Conservation (phyloP, 768 basidiomycete genomes). For the Boletales sp. region DNA sequence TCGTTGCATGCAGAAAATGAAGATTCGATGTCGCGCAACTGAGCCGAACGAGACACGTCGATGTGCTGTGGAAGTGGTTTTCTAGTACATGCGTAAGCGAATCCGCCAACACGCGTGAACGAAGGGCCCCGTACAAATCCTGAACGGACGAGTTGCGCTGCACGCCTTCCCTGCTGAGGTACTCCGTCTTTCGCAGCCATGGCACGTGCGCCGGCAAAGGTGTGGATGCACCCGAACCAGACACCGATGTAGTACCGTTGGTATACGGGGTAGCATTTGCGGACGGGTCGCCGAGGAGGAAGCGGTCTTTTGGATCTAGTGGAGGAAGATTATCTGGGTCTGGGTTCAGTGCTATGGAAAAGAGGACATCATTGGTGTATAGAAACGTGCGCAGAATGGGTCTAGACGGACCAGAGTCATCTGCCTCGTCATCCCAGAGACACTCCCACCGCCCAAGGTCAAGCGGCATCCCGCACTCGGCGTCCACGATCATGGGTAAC, state of each 20-base stretch:
- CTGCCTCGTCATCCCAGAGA: constrained; percentile 77
- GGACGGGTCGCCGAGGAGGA: constrained; percentile 68
- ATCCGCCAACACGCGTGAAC: neutral
- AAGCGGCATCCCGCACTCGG: constrained; percentile 94
- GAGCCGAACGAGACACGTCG: constrained; percentile 72
- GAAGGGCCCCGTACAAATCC: constrained; percentile 50
- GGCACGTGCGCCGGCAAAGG: constrained; percentile 63
- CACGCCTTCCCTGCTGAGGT: constrained; percentile 64
- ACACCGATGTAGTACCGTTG: constrained; percentile 33
- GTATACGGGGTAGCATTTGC: constrained; percentile 40
- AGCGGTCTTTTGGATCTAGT: constrained; percentile 73
- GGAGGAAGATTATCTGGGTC: constrained; percentile 52
- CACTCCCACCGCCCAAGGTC: constrained; percentile 82
- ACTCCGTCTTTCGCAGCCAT: constrained; percentile 92
- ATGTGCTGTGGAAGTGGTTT: constrained; percentile 50
- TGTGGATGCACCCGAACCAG: constrained; percentile 39
- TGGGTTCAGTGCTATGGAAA: constrained; percentile 55
- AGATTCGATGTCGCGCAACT: constrained; percentile 73
- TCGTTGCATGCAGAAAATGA: constrained; percentile 59
- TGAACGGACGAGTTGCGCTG: constrained; percentile 39
- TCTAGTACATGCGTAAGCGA: constrained; percentile 24
- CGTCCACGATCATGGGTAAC: constrained; percentile 94
- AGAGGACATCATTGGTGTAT: neutral
- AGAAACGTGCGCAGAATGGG: neutral
- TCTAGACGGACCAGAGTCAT: constrained; percentile 54